Base-by-base conservation (phyloP, 768 basidiomycete genomes). In the Tricholoma matsutake region DNA sequence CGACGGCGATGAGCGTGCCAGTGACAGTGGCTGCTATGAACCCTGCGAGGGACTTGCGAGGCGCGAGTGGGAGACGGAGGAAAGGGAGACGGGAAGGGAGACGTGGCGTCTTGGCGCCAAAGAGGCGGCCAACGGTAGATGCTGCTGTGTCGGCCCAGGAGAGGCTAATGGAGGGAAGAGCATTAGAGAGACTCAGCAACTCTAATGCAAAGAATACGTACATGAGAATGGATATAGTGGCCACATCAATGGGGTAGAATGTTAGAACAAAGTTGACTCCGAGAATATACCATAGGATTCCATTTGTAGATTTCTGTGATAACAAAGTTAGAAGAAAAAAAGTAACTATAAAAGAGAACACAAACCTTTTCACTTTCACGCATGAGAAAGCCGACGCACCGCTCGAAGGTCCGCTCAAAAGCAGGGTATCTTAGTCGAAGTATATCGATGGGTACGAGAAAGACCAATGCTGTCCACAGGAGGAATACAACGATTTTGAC, bases 71-170 rank as follows among this genome's bases (percentile, higher is more conserved):
- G 43, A 94, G 76, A 2, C 65, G 81, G 71, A 76, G 77, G 69
- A 74, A 69, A n/a, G 81, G 79, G 1, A 78, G 58, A 8, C 72
- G 72, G 16, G 75, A 22, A 10, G 79, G 80, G n/a, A 82, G 72
- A 43, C 72, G 75, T 47, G 85, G 83, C 0, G 93, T 92, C 51
- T 76, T 74, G n/a, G 78, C 76, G 41, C 93, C 92, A 71, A 84
- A 93, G 34, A 93, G 77, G n/a, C 95, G 86, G 47, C 95, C 95
- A 64, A 96, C 78, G 11, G 92, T 96, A 9, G 95, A 96, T 5
- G 95, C 95, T 16, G 94, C 87, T 1, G 95, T 96, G 73, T 97
- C 95, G 0, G 93, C 94, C 95, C 95, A 97, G 32, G 94, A 94
- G 53, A 97, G 86, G 63, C 94, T 96, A 67, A 47, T 37, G 31